A percentile compares a stretch with the other conserved stretches of the same genome.
Conservation (phyloP, 208 protist species). For the Willaertia magna region DNA sequence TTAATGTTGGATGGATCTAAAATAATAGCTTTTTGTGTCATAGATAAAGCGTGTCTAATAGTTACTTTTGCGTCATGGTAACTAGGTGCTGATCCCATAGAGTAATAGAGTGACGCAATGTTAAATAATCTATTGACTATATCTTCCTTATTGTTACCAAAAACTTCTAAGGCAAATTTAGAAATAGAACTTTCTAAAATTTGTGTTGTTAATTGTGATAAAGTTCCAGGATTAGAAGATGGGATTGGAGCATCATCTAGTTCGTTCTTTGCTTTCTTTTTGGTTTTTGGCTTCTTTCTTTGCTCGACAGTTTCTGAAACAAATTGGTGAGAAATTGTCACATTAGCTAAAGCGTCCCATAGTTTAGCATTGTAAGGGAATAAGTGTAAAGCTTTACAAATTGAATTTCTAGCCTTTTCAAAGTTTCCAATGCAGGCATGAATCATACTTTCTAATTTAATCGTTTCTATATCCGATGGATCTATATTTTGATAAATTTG, state of each 20-base stretch:
- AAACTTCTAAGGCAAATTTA: neutral
- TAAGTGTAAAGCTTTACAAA: neutral
- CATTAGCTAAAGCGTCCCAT: neutral
- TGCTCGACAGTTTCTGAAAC: neutral
- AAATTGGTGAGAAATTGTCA: neutral
- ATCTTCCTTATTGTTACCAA: neutral
- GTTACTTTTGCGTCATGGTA: neutral
- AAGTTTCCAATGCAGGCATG: neutral
- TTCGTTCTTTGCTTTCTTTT: neutral
- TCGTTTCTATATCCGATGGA: neutral
- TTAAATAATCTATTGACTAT: neutral
- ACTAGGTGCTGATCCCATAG: neutral
- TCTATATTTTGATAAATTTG: neutral
- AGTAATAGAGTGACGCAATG: neutral
- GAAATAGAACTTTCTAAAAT: neutral
- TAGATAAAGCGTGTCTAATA: neutral
- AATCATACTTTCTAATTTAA: neutral
- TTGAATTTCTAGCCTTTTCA: neutral
- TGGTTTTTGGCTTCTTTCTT: neutral
- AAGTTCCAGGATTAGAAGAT: neutral
- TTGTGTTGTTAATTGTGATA: neutral
- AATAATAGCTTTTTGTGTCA: neutral
- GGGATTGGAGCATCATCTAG: neutral
- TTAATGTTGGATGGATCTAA: neutral
- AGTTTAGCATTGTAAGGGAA: neutral